Evolutionary conservation across 108 stramenopile species (phyloP).

Genomic region (Discostella stelligeroides): DNA sequence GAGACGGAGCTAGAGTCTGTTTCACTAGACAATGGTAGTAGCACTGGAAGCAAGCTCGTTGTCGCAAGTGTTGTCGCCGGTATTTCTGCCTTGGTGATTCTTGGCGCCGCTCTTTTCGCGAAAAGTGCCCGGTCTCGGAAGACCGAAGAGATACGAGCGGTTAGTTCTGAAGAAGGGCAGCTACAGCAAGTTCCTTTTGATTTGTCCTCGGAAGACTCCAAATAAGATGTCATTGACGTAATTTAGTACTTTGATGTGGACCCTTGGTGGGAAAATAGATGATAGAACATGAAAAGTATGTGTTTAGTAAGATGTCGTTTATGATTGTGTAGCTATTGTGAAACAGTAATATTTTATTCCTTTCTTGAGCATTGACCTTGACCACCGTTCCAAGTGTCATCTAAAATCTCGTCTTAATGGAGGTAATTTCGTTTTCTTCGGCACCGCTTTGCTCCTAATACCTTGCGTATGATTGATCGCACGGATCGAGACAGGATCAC

Average conservation of each 20-base stretch:
- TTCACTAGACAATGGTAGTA: neutral
- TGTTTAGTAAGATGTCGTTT: too few species aligned
- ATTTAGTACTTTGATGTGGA: too few species aligned
- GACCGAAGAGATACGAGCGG: neutral
- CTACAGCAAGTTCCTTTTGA: too few species aligned
- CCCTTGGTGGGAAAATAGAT: too few species aligned
- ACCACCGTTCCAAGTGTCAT: neutral
- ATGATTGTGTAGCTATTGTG: neutral
- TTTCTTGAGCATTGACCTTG: too few species aligned
- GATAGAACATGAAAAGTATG: too few species aligned
- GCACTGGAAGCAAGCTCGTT: slow-evolving; percentile 1
- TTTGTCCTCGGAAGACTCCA: too few species aligned
- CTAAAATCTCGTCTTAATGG: slow-evolving; percentile 4
- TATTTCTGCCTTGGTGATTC: slow-evolving; percentile 5
- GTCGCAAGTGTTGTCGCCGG: slow-evolving; percentile 7
- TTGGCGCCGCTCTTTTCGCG: slow-evolving; percentile 6
- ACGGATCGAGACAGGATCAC: neutral
- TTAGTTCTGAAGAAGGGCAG: too few species aligned
- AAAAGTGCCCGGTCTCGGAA: slow-evolving; percentile 2
- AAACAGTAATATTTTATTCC: neutral
- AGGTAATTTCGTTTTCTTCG: slow-evolving; percentile 1
- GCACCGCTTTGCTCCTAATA: neutral
- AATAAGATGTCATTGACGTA: too few species aligned
- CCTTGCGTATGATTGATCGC: neutral
- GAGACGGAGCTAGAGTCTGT: neutral